These are phyloP conservation scores for Vitis labrusca DNA, from an alignment of 164 flowering plant species.

Conservation along the genomic window DNA sequence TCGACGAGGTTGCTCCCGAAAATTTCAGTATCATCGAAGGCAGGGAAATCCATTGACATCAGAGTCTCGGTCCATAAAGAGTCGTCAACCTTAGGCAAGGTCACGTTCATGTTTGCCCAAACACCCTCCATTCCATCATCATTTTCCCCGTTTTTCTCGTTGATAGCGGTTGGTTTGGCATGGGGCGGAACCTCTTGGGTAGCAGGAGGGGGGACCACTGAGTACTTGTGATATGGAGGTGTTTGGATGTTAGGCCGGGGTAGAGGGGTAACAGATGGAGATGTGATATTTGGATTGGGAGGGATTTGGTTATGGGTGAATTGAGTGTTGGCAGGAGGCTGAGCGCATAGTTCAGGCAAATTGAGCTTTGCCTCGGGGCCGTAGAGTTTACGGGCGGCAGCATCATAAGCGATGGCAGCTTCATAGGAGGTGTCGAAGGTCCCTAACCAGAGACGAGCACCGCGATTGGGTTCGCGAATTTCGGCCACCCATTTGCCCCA, in stretches of 20 bases:
- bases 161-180: neutral
- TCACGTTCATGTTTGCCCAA: slow-evolving; percentile 35
- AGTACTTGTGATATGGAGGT: neutral
- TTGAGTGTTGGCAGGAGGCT: neutral
- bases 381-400: slow-evolving; percentile 59
- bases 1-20: slow-evolving; percentile 13
- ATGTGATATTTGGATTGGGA: neutral
- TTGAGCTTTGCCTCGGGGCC: slow-evolving; percentile 63
- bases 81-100: slow-evolving; percentile 45
- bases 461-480: slow-evolving; percentile 71
- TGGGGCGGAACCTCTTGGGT: neutral
- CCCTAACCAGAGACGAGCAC: slow-evolving; percentile 69
- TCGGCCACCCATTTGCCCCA: slow-evolving; percentile 90
- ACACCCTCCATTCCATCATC: slow-evolving; percentile 18
- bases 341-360: slow-evolving; percentile 24
- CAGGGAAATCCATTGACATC: slow-evolving; percentile 31
- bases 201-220: neutral
- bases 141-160: neutral
- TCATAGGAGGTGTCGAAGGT: slow-evolving; percentile 62
- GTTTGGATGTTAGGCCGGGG: neutral
- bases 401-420: slow-evolving; percentile 66
- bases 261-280: neutral
- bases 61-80: slow-evolving; percentile 49
- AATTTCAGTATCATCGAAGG: slow-evolving; percentile 13
- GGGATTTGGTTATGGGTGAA: neutral